These are phyloP conservation scores for Suillus variegatus DNA, from an alignment of 768 basidiomycete genomes.

Conservation along the genomic window DNA sequence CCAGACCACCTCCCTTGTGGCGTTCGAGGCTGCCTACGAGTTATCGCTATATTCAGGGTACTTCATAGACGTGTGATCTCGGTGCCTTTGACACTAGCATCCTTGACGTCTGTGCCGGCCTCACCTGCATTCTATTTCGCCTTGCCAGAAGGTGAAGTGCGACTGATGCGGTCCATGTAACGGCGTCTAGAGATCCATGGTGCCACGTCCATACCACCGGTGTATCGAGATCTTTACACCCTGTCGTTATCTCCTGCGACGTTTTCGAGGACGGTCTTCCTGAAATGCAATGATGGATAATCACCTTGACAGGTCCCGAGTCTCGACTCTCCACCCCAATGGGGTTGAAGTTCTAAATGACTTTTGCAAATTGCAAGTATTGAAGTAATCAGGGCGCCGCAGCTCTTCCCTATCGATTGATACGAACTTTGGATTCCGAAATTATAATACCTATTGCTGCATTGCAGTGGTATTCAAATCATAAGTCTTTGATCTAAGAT, in stretches of 20 bases:
- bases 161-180: background rate
- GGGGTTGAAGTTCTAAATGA: background rate
- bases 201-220: background rate
- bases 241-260: background rate
- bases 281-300: background rate
- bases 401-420: background rate
- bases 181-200: background rate
- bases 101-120: background rate
- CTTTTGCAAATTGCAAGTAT: background rate
- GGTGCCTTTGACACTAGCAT: background rate
- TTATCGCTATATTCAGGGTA: background rate
- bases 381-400: background rate
- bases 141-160: background rate
- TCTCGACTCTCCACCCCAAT: background rate
- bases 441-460: background rate
- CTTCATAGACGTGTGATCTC: background rate
- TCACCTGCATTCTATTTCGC: background rate
- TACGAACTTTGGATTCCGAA: background rate
- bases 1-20: background rate
- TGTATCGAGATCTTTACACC: background rate
- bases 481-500: background rate
- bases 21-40: background rate
- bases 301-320: background rate
- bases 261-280: background rate
- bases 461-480: background rate